phyloP scores from a whole-genome alignment of 163 green algal genomes.

The Chlorella variabilis region DNA sequence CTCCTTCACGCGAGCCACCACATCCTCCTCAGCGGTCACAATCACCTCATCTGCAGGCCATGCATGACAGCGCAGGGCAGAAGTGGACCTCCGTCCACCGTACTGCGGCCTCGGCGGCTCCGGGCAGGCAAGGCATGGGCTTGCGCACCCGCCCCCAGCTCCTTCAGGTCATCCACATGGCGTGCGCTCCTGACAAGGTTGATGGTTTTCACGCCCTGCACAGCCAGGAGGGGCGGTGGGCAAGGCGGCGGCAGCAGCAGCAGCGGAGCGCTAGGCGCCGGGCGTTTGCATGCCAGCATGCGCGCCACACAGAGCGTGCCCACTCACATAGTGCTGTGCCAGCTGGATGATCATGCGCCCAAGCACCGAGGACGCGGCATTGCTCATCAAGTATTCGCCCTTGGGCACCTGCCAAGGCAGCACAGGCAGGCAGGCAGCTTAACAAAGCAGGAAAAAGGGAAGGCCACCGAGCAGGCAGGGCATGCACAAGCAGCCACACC shows the following conservation, averaged over 20 bases:
- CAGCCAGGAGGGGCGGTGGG: background rate
- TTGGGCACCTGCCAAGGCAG: no score
- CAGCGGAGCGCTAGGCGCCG: no score
- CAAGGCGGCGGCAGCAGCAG: background rate
- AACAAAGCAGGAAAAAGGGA: no score
- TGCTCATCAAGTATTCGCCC: constrained; percentile 66
- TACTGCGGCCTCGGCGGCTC: no score
- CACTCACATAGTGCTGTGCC: constrained; percentile 38
- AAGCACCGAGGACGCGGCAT: constrained; percentile 58
- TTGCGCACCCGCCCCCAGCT: constrained; percentile 12
- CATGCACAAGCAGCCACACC: no score
- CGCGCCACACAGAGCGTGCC: no score
- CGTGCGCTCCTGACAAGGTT: constrained; percentile 55
- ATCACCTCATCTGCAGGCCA: constrained; percentile 45
- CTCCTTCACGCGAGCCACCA: constrained; percentile 43
- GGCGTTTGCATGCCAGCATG: no score
- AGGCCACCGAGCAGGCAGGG: no score
- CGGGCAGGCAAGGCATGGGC: no score
- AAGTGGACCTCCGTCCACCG: background rate
- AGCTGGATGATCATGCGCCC: constrained; percentile 56
- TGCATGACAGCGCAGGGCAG: background rate
- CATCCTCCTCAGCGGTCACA: constrained; percentile 42
- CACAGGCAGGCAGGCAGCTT: no score
- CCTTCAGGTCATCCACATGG: constrained; percentile 54
- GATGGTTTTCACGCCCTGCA: constrained; percentile 60